A percentile compares a stretch with the other conserved stretches of the same genome.
These are phyloP conservation scores for Theileria orientalis DNA, from an alignment of 169 alveolate species.

Conservation along the genomic window DNA sequence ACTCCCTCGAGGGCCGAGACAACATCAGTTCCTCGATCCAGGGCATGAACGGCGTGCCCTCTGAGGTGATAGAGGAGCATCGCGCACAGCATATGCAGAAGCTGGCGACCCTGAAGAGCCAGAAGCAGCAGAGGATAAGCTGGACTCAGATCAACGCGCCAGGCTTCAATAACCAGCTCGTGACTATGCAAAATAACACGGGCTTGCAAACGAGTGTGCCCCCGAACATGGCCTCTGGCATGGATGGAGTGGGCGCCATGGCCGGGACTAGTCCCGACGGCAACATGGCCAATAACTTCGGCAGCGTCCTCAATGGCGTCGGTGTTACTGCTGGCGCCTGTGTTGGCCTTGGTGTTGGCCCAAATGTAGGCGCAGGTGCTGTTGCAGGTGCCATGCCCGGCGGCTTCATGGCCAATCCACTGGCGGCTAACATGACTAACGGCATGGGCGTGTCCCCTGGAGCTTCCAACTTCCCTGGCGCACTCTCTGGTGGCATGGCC, in stretches of 20 bases:
- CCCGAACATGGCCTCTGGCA: too few species aligned
- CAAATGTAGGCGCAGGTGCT: too few species aligned
- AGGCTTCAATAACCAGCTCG: not conserved
- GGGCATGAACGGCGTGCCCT: slow-evolving; percentile 98
- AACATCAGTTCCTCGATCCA: slow-evolving; percentile 88
- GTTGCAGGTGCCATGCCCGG: too few species aligned
- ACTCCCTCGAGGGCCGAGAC: slow-evolving; percentile 95
- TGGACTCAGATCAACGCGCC: slow-evolving; percentile 77
- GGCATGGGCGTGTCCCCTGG: not conserved
- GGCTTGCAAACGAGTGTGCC: too few species aligned
- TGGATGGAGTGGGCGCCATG: slow-evolving; percentile 73
- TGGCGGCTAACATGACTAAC: not conserved
- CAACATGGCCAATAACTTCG: too few species aligned
- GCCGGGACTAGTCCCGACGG: slow-evolving; percentile 69
- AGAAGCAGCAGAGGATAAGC: slow-evolving; percentile 77
- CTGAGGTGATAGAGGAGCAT: slow-evolving; percentile 82
- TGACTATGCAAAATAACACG: too few species aligned
- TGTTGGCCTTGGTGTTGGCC: too few species aligned
- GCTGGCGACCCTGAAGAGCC: slow-evolving; percentile 70
- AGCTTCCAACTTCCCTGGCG: slow-evolving; percentile 50
- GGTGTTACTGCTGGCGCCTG: too few species aligned
- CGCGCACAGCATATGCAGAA: slow-evolving; percentile 67
- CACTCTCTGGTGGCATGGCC: not conserved
- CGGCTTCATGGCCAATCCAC: not conserved
- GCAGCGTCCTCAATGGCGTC: slow-evolving; percentile 19